Percentiles rank a stretch among this genome's conserved stretches.
phyloP scores from a whole-genome alignment of 176 grass and related monocot species.

The Carex cristatella region DNA sequence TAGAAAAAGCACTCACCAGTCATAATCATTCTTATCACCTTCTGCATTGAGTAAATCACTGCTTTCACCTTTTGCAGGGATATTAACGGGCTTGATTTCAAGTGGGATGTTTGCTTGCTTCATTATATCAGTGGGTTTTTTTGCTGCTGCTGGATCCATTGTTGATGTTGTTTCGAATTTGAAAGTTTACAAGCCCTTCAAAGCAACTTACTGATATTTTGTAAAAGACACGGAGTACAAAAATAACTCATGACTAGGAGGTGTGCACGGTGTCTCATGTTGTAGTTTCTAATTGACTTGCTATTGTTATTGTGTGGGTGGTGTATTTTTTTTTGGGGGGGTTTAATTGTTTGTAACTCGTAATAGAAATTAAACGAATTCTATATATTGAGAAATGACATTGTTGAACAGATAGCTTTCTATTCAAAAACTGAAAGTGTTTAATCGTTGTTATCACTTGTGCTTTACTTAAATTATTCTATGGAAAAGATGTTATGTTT shows the following conservation, averaged over 20 bases:
- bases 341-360: neutral
- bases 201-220: conserved; percentile 24
- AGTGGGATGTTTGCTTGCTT: conserved; percentile 63
- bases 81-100: conserved; percentile 61
- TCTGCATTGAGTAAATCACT: conserved; percentile 75
- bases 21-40: conserved; percentile 87
- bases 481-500: no score
- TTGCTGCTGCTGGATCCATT: conserved; percentile 60
- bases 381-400: neutral
- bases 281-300: neutral
- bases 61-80: conserved; percentile 55
- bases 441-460: neutral
- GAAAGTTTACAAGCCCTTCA: conserved; percentile 85
- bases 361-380: neutral
- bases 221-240: neutral
- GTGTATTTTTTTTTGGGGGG: neutral
- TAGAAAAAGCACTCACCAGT: conserved; percentile 57
- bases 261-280: neutral
- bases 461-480: neutral
- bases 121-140: conserved; percentile 46
- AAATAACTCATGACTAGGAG: conserved; percentile 2
- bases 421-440: no score
- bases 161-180: conserved; percentile 56
- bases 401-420: neutral
- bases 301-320: neutral